These are phyloP conservation scores for Thielaviopsis ethacetica DNA, from an alignment of 2,329 filamentous ascomycete genomes.

Conservation along the genomic window DNA sequence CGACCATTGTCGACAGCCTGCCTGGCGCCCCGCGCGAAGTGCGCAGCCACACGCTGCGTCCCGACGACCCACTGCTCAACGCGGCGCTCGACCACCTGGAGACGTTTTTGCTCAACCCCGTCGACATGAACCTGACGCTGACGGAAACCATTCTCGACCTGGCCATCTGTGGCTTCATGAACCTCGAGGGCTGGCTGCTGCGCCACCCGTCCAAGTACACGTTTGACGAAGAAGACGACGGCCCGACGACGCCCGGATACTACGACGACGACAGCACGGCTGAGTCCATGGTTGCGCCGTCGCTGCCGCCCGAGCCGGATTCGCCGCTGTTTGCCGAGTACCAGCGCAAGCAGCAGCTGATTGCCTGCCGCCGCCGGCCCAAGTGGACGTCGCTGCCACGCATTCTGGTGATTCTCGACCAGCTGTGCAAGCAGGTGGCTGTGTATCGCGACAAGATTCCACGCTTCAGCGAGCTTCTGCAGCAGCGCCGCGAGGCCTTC, in stretches of 20 bases:
- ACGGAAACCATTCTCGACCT: slow-evolving; percentile 73
- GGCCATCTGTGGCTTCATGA: slow-evolving; percentile 68
- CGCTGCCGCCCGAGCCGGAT: slow-evolving; percentile 25
- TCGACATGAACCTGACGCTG: slow-evolving; percentile 78
- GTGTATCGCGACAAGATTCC: slow-evolving; percentile 48
- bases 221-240: slow-evolving; percentile 32
- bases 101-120: slow-evolving; percentile 74
- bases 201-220: slow-evolving; percentile 50
- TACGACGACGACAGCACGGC: slow-evolving; percentile 20
- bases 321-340: slow-evolving; percentile 24
- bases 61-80: slow-evolving; percentile 45
- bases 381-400: slow-evolving; percentile 36
- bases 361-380: slow-evolving; percentile 33
- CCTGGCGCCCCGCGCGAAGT: slow-evolving; percentile 46
- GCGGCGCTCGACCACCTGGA: slow-evolving; percentile 55
- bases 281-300: slow-evolving; percentile 10
- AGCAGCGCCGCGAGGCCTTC: slow-evolving; percentile 47
- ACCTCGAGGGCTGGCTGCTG: slow-evolving; percentile 79
- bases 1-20: slow-evolving; percentile 37
- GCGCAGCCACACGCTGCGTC: slow-evolving; percentile 42
- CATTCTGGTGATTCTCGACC: slow-evolving; percentile 41
- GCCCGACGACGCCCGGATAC: slow-evolving; percentile 12
- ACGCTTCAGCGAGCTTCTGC: slow-evolving; percentile 56
- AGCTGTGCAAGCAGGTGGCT: slow-evolving; percentile 44
- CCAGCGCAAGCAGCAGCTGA: slow-evolving; percentile 15